A percentile compares a stretch with the other conserved stretches of the same genome.
Conservation (phyloP, 306 rosid genomes). For the Fragaria vesca region DNA sequence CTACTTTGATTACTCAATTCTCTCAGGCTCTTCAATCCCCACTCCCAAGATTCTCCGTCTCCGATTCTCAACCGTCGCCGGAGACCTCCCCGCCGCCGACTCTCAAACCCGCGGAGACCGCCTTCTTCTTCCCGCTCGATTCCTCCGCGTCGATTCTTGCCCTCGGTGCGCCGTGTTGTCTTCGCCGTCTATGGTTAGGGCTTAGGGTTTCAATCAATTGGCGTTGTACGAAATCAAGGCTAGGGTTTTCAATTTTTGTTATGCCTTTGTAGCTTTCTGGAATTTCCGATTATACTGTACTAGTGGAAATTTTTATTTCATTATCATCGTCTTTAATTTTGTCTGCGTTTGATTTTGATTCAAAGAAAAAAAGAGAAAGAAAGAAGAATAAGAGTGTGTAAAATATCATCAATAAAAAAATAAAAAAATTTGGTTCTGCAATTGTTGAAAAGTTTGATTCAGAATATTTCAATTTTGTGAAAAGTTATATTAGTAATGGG, state of each 20-base stretch:
- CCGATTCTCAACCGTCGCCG: not conserved
- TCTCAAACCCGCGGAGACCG: not conserved
- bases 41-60: constrained; percentile 6
- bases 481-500: constrained; percentile 40
- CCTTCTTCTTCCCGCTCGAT: not conserved
- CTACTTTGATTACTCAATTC: not conserved
- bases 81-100: not conserved
- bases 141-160: not conserved
- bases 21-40: not conserved
- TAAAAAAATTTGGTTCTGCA: constrained; percentile 16
- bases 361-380: constrained; percentile 10
- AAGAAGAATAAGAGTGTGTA: constrained; percentile 12
- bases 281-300: constrained; percentile 34
- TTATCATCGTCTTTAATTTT: constrained; percentile 32
- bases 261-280: constrained; percentile 37
- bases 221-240: constrained; percentile 40
- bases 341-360: constrained; percentile 23
- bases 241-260: constrained; percentile 25
- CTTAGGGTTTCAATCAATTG: constrained; percentile 29
- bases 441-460: constrained; percentile 13
- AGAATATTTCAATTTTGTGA: constrained; percentile 23
- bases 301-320: constrained; percentile 48
- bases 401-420: constrained; percentile 22
- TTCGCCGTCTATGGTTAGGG: constrained; percentile 32
- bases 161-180: constrained; percentile 9